These are phyloP conservation scores for grape (Vitis vinifera) DNA, from an alignment of 164 flowering plant genomes.

Conservation along the genomic window DNA sequence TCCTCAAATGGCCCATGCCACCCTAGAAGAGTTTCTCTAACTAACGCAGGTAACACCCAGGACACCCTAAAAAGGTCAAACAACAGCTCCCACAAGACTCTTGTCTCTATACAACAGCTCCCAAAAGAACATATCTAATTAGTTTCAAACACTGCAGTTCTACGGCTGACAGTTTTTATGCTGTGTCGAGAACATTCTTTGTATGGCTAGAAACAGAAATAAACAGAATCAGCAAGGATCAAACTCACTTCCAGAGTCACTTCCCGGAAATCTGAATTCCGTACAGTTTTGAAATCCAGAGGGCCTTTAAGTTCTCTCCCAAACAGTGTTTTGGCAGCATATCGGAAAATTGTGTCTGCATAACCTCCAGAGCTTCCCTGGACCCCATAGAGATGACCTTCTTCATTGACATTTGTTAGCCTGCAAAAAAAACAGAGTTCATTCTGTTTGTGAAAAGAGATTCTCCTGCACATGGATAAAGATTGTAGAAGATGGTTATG, in stretches of 20 bases:
- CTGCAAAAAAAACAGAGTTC: slow-evolving; percentile 30
- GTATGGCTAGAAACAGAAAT: no score
- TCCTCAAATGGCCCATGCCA: no score
- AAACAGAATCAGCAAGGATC: slow-evolving; percentile 1
- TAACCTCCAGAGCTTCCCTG: slow-evolving; percentile 95
- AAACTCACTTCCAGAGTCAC: slow-evolving; percentile 72
- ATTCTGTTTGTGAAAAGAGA: slow-evolving; percentile 1
- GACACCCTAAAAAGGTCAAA: no score
- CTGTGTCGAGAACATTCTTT: no score
- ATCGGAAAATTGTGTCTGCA: slow-evolving; percentile 78
- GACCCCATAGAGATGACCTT: slow-evolving; percentile 83
- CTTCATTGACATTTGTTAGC: slow-evolving; percentile 77
- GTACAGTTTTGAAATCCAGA: slow-evolving; percentile 56
- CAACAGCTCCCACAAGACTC: no score
- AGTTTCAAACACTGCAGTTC: no score
- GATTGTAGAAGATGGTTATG: not conserved
- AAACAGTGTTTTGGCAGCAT: slow-evolving; percentile 78
- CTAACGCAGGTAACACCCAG: no score
- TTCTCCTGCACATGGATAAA: not conserved
- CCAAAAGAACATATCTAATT: no score
- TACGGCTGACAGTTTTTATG: no score
- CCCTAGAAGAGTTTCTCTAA: no score
- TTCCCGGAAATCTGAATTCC: slow-evolving; percentile 91
- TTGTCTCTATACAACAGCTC: no score
- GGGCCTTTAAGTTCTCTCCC: slow-evolving; percentile 71